A percentile compares a stretch with the other conserved stretches of the same genome.
phyloP scores from a whole-genome alignment of 352 stramenopile species.

The Phytophthora uliginosa region DNA sequence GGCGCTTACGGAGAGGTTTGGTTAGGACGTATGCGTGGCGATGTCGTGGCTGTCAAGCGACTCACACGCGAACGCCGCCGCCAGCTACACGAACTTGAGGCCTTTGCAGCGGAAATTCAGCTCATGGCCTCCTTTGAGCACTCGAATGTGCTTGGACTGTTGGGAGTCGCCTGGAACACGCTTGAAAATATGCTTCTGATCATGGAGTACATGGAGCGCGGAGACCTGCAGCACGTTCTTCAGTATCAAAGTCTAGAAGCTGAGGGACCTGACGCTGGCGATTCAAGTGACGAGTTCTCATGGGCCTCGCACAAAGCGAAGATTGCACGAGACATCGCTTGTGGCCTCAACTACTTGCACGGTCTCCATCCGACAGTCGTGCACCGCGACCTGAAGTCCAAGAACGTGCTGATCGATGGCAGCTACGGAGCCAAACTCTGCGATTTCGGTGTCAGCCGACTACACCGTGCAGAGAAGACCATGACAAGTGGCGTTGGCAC shows the following conservation, averaged over 20 bases:
- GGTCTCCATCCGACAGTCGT: conserved; percentile 11
- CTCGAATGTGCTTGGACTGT: conserved; percentile 44
- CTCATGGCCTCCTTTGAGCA: conserved; percentile 51
- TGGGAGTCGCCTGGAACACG: conserved; percentile 52
- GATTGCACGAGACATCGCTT: conserved; percentile 18
- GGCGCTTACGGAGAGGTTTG: conserved; percentile 68
- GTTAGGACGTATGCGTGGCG: conserved; percentile 42
- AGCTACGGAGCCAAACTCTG: conserved; percentile 19
- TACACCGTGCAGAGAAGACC: conserved; percentile 7
- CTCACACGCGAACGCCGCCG: conserved; percentile 34
- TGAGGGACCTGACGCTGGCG: neutral
- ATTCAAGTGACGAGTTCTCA: conserved; percentile 20
- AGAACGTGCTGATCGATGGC: conserved; percentile 15
- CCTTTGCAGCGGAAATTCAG: conserved; percentile 53
- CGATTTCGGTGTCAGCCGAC: conserved; percentile 22
- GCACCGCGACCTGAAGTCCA: conserved; percentile 22
- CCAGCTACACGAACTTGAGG: conserved; percentile 32
- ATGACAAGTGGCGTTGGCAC: conserved; percentile 24
- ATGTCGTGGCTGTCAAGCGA: conserved; percentile 57
- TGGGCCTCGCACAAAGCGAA: conserved; percentile 20
- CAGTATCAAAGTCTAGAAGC: conserved; percentile 22
- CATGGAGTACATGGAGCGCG: conserved; percentile 56
- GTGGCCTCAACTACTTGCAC: conserved; percentile 15
- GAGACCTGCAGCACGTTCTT: conserved; percentile 53
- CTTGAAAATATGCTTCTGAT: conserved; percentile 55